Evolutionary conservation across 2,329 filamentous ascomycete genomes (phyloP), one percentile per base, ranked within the genome.

Genomic region (Amesomyces nigricolor): DNA sequence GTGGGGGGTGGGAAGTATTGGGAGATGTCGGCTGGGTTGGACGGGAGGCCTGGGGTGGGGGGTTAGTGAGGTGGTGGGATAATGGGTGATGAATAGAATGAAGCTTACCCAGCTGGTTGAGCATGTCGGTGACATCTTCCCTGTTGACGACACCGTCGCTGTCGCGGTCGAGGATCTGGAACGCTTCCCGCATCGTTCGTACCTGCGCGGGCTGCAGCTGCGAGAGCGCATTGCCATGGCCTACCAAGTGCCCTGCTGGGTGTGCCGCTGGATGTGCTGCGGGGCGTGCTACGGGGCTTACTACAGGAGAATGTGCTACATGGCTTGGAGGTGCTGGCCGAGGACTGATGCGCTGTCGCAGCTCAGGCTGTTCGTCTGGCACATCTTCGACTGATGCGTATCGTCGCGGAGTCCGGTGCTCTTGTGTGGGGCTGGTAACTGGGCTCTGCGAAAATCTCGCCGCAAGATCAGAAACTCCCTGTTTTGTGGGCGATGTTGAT

Each of bases 111-210:
- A 96, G 78, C 66, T 95, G 91, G 57, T 81, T 83, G 32, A 99
- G 80, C 81, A 96, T 95, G 65, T 95, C 89, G 14, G 83, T 83
- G 5, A 99, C 85, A 68, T 95, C 90, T 19, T 92, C 87, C 57
- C 87, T 80, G 62, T 86, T 88, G 58, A 99, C 86, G 49, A 82
- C 76, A 16, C 92, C 91, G 66, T 94, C 90, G 66, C 90, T 91
- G 71, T 94, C 87, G 58, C 89, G 81, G 70, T 97, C 94, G 46
- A 99, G 78, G 57, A 96, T 91, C 70, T 95, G 89, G 71, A 97
- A 99, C 0, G 88, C 90, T 68, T 97, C 92, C 58, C 94, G 83
- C 72, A 99, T 81, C 64, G 89, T 89, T 65, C 91, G 84, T 37
- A 96, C 83, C 64, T 96, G 89, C 3, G 88, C 78, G 2, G 89